phyloP scores from a whole-genome alignment of 192 early-diverging fungal species.

The Backusella westeae region DNA sequence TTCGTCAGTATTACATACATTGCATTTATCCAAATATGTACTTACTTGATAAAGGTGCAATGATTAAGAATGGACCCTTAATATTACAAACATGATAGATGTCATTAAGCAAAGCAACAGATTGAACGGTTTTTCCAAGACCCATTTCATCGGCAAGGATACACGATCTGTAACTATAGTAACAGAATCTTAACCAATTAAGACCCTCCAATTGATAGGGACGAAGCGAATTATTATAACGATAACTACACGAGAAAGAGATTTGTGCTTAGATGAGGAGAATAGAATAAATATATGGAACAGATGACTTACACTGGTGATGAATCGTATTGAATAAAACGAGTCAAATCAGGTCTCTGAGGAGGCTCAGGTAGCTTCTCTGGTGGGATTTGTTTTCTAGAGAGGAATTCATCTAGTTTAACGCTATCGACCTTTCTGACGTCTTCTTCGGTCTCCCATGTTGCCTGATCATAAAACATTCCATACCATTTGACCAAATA shows the following conservation, averaged over 20 bases:
- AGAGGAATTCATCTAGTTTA: constrained; percentile 66
- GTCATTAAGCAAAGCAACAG: constrained; percentile 75
- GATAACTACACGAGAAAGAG: constrained; percentile 38
- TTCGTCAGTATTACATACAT: not conserved
- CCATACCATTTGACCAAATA: constrained; percentile 79
- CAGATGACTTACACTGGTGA: constrained; percentile 46
- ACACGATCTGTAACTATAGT: constrained; percentile 69
- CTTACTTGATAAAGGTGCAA: constrained; percentile 55
- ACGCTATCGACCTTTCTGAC: constrained; percentile 49
- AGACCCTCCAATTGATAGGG: constrained; percentile 82
- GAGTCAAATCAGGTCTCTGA: constrained; percentile 44
- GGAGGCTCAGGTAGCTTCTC: constrained; percentile 44
- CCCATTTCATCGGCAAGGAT: constrained; percentile 96
- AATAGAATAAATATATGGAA: too few species aligned
- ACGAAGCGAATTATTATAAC: constrained; percentile 67
- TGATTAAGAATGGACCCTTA: constrained; percentile 73
- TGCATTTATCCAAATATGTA: not conserved
- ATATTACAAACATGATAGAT: constrained; percentile 61
- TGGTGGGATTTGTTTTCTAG: constrained; percentile 52
- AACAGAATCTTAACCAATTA: constrained; percentile 83
- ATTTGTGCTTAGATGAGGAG: constrained; percentile 24
- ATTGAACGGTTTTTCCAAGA: constrained; percentile 85
- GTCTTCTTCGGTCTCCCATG: constrained; percentile 66
- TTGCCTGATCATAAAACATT: constrained; percentile 65
- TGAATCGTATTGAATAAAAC: constrained; percentile 54